These are phyloP conservation scores for Pseudogymnoascus sp. DNA, from an alignment of 2,329 filamentous ascomycete genomes.

Conservation along the genomic window DNA sequence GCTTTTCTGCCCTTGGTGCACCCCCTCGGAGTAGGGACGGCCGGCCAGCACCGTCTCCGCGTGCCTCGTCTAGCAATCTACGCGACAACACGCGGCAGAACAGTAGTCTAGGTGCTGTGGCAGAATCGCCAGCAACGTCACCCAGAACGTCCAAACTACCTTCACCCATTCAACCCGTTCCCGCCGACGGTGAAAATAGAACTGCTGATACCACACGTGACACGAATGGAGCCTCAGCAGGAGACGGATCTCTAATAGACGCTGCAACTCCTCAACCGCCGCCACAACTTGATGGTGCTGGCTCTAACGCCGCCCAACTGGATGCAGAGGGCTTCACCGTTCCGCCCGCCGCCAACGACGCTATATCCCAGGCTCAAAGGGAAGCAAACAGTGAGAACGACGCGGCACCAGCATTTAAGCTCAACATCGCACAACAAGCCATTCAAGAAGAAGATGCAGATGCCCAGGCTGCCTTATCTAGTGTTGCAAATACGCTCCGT, in stretches of 20 bases:
- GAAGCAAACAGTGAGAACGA: conserved; percentile 51
- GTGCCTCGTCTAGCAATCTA: conserved; percentile 52
- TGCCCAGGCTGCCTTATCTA: conserved; percentile 67
- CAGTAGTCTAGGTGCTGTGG: conserved; percentile 48
- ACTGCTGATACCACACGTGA: not conserved
- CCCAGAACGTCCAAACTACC: conserved; percentile 27
- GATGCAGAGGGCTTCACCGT: conserved; percentile 73
- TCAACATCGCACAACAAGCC: conserved; percentile 71
- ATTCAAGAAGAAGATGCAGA: conserved; percentile 71
- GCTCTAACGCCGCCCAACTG: conserved; percentile 35
- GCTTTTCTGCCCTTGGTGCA: conserved; percentile 49
- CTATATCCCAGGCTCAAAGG: conserved; percentile 65
- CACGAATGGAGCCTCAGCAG: not conserved
- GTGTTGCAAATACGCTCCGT: conserved; percentile 66
- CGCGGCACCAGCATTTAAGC: conserved; percentile 63
- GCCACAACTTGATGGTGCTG: conserved; percentile 13
- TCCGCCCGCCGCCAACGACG: conserved; percentile 54
- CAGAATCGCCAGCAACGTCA: conserved; percentile 43
- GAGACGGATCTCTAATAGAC: conserved; percentile 31
- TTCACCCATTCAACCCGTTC: conserved; percentile 31
- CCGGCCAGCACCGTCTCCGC: conserved; percentile 40
- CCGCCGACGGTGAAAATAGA: conserved; percentile 26
- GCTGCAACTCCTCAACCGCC: conserved; percentile 46
- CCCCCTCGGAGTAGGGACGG: conserved; percentile 57
- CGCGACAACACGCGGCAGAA: conserved; percentile 38